phyloP scores from a whole-genome alignment of 2,329 filamentous ascomycete genomes.

The Sordariomycetes sp. region DNA sequence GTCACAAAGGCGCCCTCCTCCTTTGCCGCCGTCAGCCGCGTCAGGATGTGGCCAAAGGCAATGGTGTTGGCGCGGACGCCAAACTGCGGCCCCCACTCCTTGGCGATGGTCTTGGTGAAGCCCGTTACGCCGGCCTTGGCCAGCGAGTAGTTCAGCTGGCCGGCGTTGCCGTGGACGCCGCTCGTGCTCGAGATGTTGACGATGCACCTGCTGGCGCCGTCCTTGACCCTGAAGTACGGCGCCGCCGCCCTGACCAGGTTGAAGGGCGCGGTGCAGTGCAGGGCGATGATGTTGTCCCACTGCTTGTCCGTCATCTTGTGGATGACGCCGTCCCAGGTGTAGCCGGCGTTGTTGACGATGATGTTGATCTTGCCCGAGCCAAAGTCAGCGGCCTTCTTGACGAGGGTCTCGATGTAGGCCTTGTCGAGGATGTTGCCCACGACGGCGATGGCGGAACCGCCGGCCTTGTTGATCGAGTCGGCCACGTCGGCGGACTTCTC shows the following conservation, averaged over 20 bases:
- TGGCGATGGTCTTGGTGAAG: constrained; percentile 81
- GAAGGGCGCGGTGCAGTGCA: constrained; percentile 83
- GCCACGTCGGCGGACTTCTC: constrained; percentile 63
- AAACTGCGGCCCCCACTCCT: constrained; percentile 81
- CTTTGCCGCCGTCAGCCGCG: constrained; percentile 73
- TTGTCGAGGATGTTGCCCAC: constrained; percentile 68
- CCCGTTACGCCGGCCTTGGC: constrained; percentile 80
- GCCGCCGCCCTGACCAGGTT: constrained; percentile 71
- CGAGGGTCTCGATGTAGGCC: constrained; percentile 61
- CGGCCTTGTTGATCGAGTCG: constrained; percentile 56
- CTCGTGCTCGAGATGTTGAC: constrained; percentile 79
- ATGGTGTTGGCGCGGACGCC: constrained; percentile 78
- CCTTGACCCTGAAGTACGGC: constrained; percentile 80
- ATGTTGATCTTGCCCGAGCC: constrained; percentile 83
- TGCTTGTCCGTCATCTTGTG: constrained; percentile 90
- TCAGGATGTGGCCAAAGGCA: constrained; percentile 75
- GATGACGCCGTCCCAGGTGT: constrained; percentile 88
- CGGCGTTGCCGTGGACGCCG: constrained; percentile 78
- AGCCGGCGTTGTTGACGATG: constrained; percentile 86
- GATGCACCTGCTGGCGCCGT: constrained; percentile 68
- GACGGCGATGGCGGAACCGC: constrained; percentile 62
- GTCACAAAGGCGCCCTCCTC: constrained; percentile 74
- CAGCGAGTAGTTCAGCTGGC: constrained; percentile 82
- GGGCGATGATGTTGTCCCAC: constrained; percentile 78
- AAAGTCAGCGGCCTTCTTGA: constrained; percentile 68